Evolutionary conservation across 192 early-diverging fungal genomes (phyloP).

Genomic region (Backusella mclennaniae): DNA sequence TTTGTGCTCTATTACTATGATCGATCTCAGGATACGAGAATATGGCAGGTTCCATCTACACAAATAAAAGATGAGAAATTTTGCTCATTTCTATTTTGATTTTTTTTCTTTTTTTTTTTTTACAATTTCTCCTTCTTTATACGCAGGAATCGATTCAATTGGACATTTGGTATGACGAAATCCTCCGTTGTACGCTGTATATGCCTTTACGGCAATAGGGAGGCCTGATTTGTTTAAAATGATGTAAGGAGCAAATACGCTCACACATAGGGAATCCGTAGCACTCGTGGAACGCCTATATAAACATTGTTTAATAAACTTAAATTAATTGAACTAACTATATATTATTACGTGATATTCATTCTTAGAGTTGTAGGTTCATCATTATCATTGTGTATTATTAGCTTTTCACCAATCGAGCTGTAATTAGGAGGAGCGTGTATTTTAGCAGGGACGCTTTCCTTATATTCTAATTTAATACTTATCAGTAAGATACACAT

Average conservation of each 20-base stretch:
- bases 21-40: conserved; percentile 81
- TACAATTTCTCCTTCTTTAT: conserved; percentile 13
- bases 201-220: conserved; percentile 36
- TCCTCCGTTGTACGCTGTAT: background rate
- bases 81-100: background rate
- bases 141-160: conserved; percentile 5
- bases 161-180: background rate
- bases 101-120: background rate
- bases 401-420: background rate
- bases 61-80: background rate
- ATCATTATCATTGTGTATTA: background rate
- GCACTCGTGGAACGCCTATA: conserved; percentile 5
- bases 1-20: conserved; percentile 65
- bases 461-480: conserved; percentile 15
- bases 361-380: background rate
- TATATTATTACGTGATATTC: conserved; percentile 11
- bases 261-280: conserved; percentile 58
- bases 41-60: conserved; percentile 39
- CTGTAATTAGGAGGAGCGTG: background rate
- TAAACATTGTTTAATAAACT: background rate
- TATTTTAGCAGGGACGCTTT: background rate
- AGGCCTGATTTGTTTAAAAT: conserved; percentile 77
- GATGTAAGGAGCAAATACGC: conserved; percentile 76
- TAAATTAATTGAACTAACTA: background rate
- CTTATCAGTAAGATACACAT: background rate